Evolutionary conservation across 371 early-diverging fungal species (phyloP).

Genomic region (Lichtheimia ornata): DNA sequence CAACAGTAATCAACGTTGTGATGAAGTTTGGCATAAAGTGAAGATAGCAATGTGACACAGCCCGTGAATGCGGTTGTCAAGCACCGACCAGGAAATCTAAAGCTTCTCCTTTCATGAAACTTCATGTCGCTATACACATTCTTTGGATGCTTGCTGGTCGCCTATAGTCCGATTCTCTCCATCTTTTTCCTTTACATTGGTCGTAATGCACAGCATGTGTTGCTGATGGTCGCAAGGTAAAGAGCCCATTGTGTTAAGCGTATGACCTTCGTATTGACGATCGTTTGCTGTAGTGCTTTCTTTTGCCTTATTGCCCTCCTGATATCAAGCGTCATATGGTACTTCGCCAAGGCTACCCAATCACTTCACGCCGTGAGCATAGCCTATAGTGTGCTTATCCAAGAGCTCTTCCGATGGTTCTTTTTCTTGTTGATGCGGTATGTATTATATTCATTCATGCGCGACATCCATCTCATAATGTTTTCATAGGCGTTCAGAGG

Average conservation of each 20-base stretch:
- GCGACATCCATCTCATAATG: not conserved
- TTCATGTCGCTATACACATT: constrained; percentile 65
- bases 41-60: too few species aligned
- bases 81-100: too few species aligned
- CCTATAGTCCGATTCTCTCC: constrained; percentile 73
- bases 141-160: constrained; percentile 73
- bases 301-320: constrained; percentile 75
- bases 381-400: constrained; percentile 60
- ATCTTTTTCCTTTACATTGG: constrained; percentile 72
- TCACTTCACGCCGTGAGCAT: constrained; percentile 45
- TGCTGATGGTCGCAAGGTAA: constrained; percentile 74
- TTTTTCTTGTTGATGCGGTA: constrained; percentile 57
- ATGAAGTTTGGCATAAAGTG: too few species aligned
- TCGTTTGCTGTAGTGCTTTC: constrained; percentile 56
- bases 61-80: too few species aligned
- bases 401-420: constrained; percentile 69
- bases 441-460: not conserved
- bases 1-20: too few species aligned
- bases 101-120: not conserved
- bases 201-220: constrained; percentile 67
- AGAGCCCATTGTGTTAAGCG: too few species aligned
- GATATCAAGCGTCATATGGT: constrained; percentile 73
- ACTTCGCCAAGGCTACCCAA: constrained; percentile 41
- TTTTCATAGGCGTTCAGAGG: constrained; percentile 53
- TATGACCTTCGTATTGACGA: too few species aligned